A percentile compares a stretch with the other conserved stretches of the same genome.
These are phyloP conservation scores for Exophiala lecanii-corni DNA, from an alignment of 2,329 filamentous ascomycete species.

Conservation along the genomic window DNA sequence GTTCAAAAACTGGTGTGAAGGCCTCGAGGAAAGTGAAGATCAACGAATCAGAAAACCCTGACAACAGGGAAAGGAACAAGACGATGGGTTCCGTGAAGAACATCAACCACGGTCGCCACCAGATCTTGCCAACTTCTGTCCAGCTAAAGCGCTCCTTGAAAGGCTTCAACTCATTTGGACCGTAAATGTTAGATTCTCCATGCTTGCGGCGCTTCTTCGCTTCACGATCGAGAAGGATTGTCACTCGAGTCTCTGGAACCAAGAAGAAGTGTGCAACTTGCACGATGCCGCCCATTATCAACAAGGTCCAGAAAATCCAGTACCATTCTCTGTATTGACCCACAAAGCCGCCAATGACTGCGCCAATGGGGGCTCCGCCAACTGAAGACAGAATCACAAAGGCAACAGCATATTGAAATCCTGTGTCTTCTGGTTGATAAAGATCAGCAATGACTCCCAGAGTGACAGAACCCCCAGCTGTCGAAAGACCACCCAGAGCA, in stretches of 20 bases:
- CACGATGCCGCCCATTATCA: conserved; percentile 52
- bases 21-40: conserved; percentile 65
- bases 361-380: conserved; percentile 51
- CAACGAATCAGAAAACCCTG: conserved; percentile 60
- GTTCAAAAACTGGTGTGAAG: conserved; percentile 54
- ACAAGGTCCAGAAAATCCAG: conserved; percentile 61
- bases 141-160: conserved; percentile 56
- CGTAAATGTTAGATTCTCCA: conserved; percentile 58
- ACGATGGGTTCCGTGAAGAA: conserved; percentile 64
- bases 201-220: conserved; percentile 52
- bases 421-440: conserved; percentile 53
- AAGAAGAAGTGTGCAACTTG: conserved; percentile 48
- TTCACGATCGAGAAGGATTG: conserved; percentile 54
- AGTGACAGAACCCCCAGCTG: conserved; percentile 61
- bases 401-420: conserved; percentile 52
- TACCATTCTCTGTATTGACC: conserved; percentile 47
- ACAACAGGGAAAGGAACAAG: conserved; percentile 55
- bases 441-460: conserved; percentile 62
- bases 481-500: conserved; percentile 58
- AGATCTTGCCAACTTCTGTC: conserved; percentile 54
- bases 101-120: conserved; percentile 60
- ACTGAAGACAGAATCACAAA: conserved; percentile 58
- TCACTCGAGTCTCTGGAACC: conserved; percentile 57
- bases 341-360: conserved; percentile 52
- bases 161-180: conserved; percentile 53